Conservation (phyloP, 768 basidiomycete genomes). For the Psilocybe subaeruginosa region DNA sequence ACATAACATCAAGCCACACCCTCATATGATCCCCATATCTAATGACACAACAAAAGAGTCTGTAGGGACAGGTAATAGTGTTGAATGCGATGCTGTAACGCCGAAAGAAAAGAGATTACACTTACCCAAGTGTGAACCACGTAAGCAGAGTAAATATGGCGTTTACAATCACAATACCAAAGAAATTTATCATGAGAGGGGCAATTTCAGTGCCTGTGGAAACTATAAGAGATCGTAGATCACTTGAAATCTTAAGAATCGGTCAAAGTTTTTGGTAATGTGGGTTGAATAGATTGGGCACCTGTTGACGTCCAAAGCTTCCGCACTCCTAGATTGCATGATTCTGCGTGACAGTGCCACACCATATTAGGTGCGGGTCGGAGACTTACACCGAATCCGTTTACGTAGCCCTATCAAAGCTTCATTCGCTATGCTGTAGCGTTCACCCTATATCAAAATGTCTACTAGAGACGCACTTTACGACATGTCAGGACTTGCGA, state of each 20-base stretch:
- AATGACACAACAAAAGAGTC: slow-evolving; percentile 54
- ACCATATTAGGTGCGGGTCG: background rate
- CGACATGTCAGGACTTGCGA: slow-evolving; percentile 42
- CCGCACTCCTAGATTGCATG: slow-evolving; percentile 58
- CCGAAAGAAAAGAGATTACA: too few relatives aligned
- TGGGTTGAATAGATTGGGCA: slow-evolving; percentile 21
- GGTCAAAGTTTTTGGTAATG: background rate
- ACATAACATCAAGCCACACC: slow-evolving; percentile 59
- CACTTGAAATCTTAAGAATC: background rate
- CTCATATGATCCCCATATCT: slow-evolving; percentile 58
- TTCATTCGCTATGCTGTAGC: slow-evolving; percentile 59
- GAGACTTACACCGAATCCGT: slow-evolving; percentile 57
- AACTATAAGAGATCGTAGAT: too few relatives aligned
- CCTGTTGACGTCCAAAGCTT: slow-evolving; percentile 56
- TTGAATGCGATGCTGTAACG: too few relatives aligned
- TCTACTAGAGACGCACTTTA: too few relatives aligned
- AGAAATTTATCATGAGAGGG: too few relatives aligned
- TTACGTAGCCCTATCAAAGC: slow-evolving; percentile 60
- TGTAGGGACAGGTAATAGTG: slow-evolving; percentile 21
- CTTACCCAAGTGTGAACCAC: too few relatives aligned
- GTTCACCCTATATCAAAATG: slow-evolving; percentile 45
- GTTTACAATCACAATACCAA: too few relatives aligned
- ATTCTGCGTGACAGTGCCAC: slow-evolving; percentile 36
- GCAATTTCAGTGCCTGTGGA: too few relatives aligned
- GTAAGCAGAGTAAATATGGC: too few relatives aligned